Percentiles rank a stretch among this genome's conserved stretches.
Evolutionary conservation across 2,329 filamentous ascomycete genomes (phyloP).

Genomic region (Xylariaceae sp.): DNA sequence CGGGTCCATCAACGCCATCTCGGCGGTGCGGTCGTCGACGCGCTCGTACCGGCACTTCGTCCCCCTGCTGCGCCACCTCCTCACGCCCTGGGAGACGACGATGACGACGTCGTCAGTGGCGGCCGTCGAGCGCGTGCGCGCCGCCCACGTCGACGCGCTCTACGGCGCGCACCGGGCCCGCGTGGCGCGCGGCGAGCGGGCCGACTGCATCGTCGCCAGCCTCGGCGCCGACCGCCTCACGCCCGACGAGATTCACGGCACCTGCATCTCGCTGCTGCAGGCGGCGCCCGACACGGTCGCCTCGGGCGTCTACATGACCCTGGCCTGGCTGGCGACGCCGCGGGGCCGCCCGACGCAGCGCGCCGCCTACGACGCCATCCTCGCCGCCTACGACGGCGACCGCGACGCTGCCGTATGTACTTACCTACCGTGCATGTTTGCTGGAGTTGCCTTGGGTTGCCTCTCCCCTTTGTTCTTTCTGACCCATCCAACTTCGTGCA

Average conservation of each 20-base stretch:
- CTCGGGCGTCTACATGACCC: constrained; percentile 12
- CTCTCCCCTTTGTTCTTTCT: too few relatives aligned
- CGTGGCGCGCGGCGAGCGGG: constrained; percentile 8
- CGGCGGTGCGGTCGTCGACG: constrained; percentile 16
- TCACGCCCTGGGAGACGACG: constrained; percentile 7
- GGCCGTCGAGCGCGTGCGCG: constrained; percentile 7
- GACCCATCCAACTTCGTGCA: too few relatives aligned
- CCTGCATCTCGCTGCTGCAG: constrained; percentile 17
- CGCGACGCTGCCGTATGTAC: constrained; percentile 10
- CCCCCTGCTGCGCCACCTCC: constrained; percentile 11
- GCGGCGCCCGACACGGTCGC: constrained; percentile 18
- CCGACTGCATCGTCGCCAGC: constrained; percentile 12
- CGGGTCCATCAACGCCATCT: constrained; percentile 15
- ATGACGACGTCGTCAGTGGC: constrained; percentile 7
- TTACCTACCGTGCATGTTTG: too few relatives aligned
- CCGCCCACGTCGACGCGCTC: constrained; percentile 7
- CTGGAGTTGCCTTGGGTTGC: too few relatives aligned
- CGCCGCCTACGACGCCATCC: constrained; percentile 9
- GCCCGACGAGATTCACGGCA: constrained; percentile 16
- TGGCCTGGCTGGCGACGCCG: constrained; percentile 14
- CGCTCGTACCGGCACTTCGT: constrained; percentile 15
- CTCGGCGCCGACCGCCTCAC: constrained; percentile 13
- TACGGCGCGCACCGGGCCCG: constrained; percentile 7
- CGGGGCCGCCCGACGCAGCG: constrained; percentile 11
- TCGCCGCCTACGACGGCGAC: constrained; percentile 14